These are phyloP conservation scores for Diaporthe australafricana DNA, from an alignment of 2,329 filamentous ascomycete genomes.

Conservation along the genomic window DNA sequence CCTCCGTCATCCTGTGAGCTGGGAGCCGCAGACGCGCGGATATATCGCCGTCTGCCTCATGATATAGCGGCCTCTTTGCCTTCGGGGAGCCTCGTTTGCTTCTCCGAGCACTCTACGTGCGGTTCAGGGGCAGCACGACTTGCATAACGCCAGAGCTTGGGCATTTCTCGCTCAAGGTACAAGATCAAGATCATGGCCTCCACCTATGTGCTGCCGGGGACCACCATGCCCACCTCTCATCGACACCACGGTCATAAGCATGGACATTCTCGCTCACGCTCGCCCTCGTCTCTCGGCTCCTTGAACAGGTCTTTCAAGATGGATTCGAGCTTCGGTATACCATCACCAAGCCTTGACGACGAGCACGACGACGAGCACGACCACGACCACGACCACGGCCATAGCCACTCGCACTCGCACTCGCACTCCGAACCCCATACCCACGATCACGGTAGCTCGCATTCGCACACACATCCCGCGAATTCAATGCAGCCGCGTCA, in stretches of 20 bases:
- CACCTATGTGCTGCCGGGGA: constrained; percentile 65
- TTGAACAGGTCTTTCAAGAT: constrained; percentile 49
- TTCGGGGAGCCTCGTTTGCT: not conserved
- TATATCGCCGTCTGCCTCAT: constrained; percentile 17
- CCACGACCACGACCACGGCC: constrained; percentile 47
- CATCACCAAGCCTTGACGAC: constrained; percentile 47
- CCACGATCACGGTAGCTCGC: constrained; percentile 43
- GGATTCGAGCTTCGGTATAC: constrained; percentile 46
- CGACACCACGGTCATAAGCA: constrained; percentile 49
- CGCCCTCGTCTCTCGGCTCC: constrained; percentile 53
- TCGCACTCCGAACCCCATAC: constrained; percentile 46
- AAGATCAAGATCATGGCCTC: constrained; percentile 56
- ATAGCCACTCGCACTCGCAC: constrained; percentile 49
- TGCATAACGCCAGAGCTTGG: constrained; percentile 5
- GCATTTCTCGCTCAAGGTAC: constrained; percentile 8
- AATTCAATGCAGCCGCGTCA: constrained; percentile 50
- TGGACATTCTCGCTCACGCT: constrained; percentile 53
- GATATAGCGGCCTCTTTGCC: constrained; percentile 32
- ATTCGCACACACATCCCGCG: constrained; percentile 47
- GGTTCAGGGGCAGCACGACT: constrained; percentile 8
- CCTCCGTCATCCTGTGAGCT: constrained; percentile 16
- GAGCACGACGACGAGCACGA: constrained; percentile 46
- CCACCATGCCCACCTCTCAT: constrained; percentile 61
- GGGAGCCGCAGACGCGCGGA: constrained; percentile 1
- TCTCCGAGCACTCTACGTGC: not conserved